Percentiles rank a stretch among this genome's conserved stretches.
Evolutionary conservation across 495 filamentous ascomycete genomes (phyloP).

Genomic region (Penicillium daleae): DNA sequence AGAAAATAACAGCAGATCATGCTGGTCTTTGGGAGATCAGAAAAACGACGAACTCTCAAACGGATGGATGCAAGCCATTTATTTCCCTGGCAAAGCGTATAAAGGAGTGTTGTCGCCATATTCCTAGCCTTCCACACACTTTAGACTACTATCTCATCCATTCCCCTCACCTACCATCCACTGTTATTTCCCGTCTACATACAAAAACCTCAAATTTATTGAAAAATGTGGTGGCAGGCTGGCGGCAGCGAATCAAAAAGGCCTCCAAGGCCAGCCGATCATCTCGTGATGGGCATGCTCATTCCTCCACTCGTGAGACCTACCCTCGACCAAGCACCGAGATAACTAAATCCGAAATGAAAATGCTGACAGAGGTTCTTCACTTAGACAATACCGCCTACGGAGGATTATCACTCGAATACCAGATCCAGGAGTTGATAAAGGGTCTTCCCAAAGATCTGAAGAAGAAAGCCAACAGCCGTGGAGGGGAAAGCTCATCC

Average conservation of each 20-base stretch:
- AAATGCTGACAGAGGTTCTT: conserved; percentile 30
- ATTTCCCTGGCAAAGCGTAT: background rate
- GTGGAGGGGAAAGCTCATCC: background rate
- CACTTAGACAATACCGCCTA: conserved; percentile 21
- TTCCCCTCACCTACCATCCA: background rate
- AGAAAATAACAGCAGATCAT: background rate
- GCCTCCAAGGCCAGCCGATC: background rate
- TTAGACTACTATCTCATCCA: background rate
- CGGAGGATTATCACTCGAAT: background rate
- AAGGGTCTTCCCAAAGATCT: conserved; percentile 23
- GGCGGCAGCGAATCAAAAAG: background rate
- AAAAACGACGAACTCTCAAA: background rate
- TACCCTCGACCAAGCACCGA: conserved; percentile 27
- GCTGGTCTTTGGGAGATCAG: background rate
- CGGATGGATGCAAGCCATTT: no score
- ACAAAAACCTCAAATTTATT: no score
- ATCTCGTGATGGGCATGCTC: background rate
- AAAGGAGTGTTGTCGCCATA: background rate
- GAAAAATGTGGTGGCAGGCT: background rate
- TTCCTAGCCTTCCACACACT: background rate
- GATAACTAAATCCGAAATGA: conserved; percentile 27
- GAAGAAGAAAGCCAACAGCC: background rate
- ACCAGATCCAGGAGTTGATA: conserved; percentile 16
- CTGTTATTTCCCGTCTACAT: background rate
- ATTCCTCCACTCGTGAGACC: conserved; percentile 4